Conservation (phyloP, 441 rosid genomes). For the Jatropha podagrica region DNA sequence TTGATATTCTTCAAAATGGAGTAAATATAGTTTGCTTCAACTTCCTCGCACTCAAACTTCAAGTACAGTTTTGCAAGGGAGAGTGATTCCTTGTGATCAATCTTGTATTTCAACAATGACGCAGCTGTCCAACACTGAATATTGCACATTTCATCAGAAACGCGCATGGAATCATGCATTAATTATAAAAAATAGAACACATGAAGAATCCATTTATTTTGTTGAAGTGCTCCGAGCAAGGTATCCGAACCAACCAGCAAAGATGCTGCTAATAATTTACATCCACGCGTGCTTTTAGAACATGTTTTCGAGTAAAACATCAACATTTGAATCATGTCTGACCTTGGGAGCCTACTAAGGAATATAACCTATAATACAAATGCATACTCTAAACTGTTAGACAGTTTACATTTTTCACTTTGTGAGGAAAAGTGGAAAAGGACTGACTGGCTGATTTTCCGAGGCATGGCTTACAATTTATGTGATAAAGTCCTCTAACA, state of each 20-base stretch:
- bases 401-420: background rate
- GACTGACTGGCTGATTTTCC: background rate
- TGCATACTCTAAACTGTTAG: too few relatives aligned
- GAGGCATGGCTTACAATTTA: background rate
- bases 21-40: slow-evolving; percentile 36
- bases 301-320: background rate
- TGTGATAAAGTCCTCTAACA: background rate
- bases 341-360: too few relatives aligned
- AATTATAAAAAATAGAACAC: too few relatives aligned
- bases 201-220: background rate
- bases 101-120: slow-evolving; percentile 30
- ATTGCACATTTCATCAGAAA: background rate
- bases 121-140: slow-evolving; percentile 47
- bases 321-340: too few relatives aligned
- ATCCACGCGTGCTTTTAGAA: background rate
- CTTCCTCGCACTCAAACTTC: slow-evolving; percentile 30
- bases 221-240: background rate
- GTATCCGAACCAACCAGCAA: background rate
- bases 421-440: background rate
- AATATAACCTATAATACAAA: background rate
- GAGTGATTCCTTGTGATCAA: slow-evolving; percentile 36
- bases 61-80: slow-evolving; percentile 33
- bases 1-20: slow-evolving; percentile 23
- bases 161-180: background rate
- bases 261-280: background rate